Evolutionary conservation across 306 rosid genomes (phyloP), one percentile per base, ranked within the genome.

Genomic region (Medicago arabica): DNA sequence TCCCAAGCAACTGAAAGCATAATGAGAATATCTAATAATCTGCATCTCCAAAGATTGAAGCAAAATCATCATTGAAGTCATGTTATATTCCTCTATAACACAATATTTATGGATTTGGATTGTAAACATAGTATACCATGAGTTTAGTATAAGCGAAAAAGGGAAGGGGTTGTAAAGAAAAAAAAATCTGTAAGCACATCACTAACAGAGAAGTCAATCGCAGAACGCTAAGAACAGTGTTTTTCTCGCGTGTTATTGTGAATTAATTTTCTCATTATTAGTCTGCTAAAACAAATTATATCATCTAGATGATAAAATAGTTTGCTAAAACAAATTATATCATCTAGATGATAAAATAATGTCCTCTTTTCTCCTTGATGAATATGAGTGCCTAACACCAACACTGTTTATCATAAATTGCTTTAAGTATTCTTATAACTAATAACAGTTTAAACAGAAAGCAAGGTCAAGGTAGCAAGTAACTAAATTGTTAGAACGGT

Each of bases 1-100:
- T 81, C 93, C 90, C 14, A 69, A 73, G 85, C 97, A 87, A 75
- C 80, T 81, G 71, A 95, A 83, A 80, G 96, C 87, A 80, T 95
- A 88, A 79, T 89, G 93, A 9, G 96, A 83, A 84, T 95, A 92
- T 78, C 97, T 88, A 80, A 95, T 88, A 2, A 90, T 78, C 98
- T 95, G 92, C 89, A 90, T 28, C 59, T 51, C 75, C 75, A 83
- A 82, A 63, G 53, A 74, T 78, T 46, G 67, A 14, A 55, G 60
- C 70, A 43, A 74, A 53, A 13, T 78, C 66, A 77, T 47, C 36
- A 41, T 76, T n/a, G 49, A 23, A 38, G 63, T 8, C 61, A 40
- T 69, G 61, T 70, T 39, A 78, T 43, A 75, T 43, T 25, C 61
- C 53, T 44, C 39, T 51, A 44, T 34, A 43, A 16, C 28, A 72